phyloP scores from a whole-genome alignment of 2,329 filamentous ascomycete species.

The Macrophomina pseudophaseolina region DNA sequence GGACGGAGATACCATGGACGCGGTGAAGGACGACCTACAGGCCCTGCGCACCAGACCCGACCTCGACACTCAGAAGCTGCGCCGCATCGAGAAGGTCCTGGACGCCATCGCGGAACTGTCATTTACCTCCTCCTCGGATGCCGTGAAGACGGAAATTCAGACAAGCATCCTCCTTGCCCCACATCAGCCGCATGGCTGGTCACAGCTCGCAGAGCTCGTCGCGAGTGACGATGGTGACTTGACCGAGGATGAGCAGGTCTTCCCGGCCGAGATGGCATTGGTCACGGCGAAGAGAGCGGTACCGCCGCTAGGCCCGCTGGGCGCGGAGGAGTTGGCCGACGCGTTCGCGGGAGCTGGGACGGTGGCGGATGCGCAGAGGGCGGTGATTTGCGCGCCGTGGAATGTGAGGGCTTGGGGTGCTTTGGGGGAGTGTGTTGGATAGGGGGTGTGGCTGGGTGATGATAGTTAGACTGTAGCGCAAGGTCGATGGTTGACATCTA shows the following conservation, averaged over 20 bases:
- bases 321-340: slow-evolving; percentile 70
- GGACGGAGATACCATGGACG: slow-evolving; percentile 78
- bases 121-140: slow-evolving; percentile 29
- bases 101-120: slow-evolving; percentile 71
- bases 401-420: slow-evolving; percentile 66
- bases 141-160: slow-evolving; percentile 69
- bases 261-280: slow-evolving; percentile 77
- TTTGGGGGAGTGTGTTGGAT: slow-evolving; percentile 43
- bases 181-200: slow-evolving; percentile 80
- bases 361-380: slow-evolving; percentile 75
- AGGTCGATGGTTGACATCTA: too few species aligned
- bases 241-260: slow-evolving; percentile 43
- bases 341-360: slow-evolving; percentile 77
- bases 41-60: slow-evolving; percentile 70
- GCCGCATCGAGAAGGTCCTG: slow-evolving; percentile 74
- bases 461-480: too few species aligned
- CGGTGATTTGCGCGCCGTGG: slow-evolving; percentile 85
- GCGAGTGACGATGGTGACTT: not conserved
- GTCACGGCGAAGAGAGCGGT: slow-evolving; percentile 76
- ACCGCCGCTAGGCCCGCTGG: slow-evolving; percentile 72
- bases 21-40: slow-evolving; percentile 78
- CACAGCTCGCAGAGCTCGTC: slow-evolving; percentile 64
- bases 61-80: slow-evolving; percentile 67
- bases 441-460: not conserved
- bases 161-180: slow-evolving; percentile 82